Percentiles rank a stretch among this genome's conserved stretches.
phyloP scores from a whole-genome alignment of 345 rosid genomes.

The Salix udensis region DNA sequence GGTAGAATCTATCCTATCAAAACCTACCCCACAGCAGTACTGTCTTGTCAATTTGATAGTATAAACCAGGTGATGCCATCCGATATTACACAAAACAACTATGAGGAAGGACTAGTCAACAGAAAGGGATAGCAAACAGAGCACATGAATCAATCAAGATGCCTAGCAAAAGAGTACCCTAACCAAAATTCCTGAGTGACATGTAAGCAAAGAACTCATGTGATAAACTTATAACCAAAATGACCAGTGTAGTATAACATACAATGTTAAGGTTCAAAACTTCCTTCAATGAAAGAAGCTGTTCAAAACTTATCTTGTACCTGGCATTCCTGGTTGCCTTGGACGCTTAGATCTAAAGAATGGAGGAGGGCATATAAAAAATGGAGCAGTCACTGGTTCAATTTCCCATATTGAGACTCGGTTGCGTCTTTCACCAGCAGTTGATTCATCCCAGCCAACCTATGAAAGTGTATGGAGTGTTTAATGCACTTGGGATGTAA shows the following conservation, averaged over 20 bases:
- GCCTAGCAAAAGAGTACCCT: slow-evolving; percentile 1
- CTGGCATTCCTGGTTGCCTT: slow-evolving; percentile 80
- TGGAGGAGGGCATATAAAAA: slow-evolving; percentile 88
- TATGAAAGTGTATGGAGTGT: slow-evolving; percentile 21
- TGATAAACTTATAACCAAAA: background rate
- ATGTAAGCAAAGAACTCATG: background rate
- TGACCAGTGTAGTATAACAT: background rate
- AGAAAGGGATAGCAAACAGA: background rate
- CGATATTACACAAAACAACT: slow-evolving; percentile 4
- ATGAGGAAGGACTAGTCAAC: background rate
- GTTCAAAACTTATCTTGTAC: slow-evolving; percentile 25
- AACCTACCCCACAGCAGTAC: slow-evolving; percentile 5
- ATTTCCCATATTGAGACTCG: slow-evolving; percentile 96
- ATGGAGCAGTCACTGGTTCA: slow-evolving; percentile 90
- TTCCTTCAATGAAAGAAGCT: background rate
- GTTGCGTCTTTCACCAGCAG: slow-evolving; percentile 74
- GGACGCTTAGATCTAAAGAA: slow-evolving; percentile 77
- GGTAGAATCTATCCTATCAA: slow-evolving; percentile 5
- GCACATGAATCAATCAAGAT: slow-evolving; percentile 7
- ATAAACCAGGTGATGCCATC: background rate
- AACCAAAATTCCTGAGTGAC: background rate
- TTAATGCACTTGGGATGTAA: background rate
- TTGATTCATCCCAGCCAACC: slow-evolving; percentile 99
- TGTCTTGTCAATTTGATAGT: background rate
- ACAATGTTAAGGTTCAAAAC: background rate